Conservation (phyloP, 345 rosid species). For the thale cress (Arabidopsis thaliana) region TAIR10.1 NC_003076.8:16382001-16382500, state of each 20-base stretch:
- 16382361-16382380: slow-evolving; percentile 86
- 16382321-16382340: slow-evolving; percentile 88
- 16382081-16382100: slow-evolving; percentile 84
- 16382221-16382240: slow-evolving; percentile 74
- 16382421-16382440: slow-evolving; percentile 87
- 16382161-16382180: slow-evolving; percentile 70
- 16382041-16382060: slow-evolving; percentile 83
- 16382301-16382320: slow-evolving; percentile 92
- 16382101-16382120: slow-evolving; percentile 77
- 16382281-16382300: slow-evolving; percentile 97
- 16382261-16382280: slow-evolving; percentile 77
- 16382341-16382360: slow-evolving; percentile 81
- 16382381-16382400: slow-evolving; percentile 85
- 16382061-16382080: slow-evolving; percentile 72
- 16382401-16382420: slow-evolving; percentile 89
- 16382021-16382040: slow-evolving; percentile 72
- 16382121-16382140: slow-evolving; percentile 79
- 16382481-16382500: slow-evolving; percentile 95
- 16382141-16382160: slow-evolving; percentile 40
- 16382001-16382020: slow-evolving; percentile 72
- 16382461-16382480: slow-evolving; percentile 98
- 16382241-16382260: slow-evolving; percentile 74
- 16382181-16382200: slow-evolving; percentile 79
- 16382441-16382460: slow-evolving; percentile 92
- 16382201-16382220: slow-evolving; percentile 65